Base-by-base conservation (phyloP, 371 early-diverging fungal species). In the Saksenaea oblongispora region DNA sequence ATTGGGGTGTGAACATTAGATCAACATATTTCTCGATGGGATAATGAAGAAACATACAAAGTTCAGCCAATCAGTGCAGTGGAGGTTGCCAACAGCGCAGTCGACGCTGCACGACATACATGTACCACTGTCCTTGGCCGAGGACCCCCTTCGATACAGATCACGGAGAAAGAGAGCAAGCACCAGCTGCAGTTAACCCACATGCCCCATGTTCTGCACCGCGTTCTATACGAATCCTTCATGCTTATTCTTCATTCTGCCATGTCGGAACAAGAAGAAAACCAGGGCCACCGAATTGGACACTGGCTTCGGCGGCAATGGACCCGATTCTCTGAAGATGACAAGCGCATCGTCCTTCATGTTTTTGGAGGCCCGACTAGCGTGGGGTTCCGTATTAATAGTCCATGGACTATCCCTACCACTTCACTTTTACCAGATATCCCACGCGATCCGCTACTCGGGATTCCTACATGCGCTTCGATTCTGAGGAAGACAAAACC, bases 221-320 rank as follows among this genome's bases (percentile, higher is more conserved):
- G 88, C 63, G 84, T 88, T 59, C 71, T 89, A 41, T 88, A 83
- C 61, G 87, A 88, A 64, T 78, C 87, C n/a, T 70, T 82, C 54
- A 81, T 84, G 57, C 77, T 87, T 42, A 83, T 87, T 1, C 67
- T 89, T 58, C 65, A 65, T 26, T 68, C 74, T 5, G n/a, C 51
- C 22, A n/a, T 47, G 24, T 17, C n/a, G 18, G 7, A 44, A 47
- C 75, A 86, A 63, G 80, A 83, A 14, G 78, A 84, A 41, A 87
- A 87, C 54, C 78, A 77, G 77, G 57, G 71, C 75, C 35, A 77
- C 68, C 37, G 74, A 78, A 34, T 83, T 76, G 82, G 34, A 13
- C 51, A 54, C 14, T 63, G 66, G 66, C 51, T 60, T 24, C 65
- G 64, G 24, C 56, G 58, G 11, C 39, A n/a, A 53, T 62, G 56